Conservation (phyloP, 192 early-diverging fungal species). For the Umbelopsis isabellina region DNA sequence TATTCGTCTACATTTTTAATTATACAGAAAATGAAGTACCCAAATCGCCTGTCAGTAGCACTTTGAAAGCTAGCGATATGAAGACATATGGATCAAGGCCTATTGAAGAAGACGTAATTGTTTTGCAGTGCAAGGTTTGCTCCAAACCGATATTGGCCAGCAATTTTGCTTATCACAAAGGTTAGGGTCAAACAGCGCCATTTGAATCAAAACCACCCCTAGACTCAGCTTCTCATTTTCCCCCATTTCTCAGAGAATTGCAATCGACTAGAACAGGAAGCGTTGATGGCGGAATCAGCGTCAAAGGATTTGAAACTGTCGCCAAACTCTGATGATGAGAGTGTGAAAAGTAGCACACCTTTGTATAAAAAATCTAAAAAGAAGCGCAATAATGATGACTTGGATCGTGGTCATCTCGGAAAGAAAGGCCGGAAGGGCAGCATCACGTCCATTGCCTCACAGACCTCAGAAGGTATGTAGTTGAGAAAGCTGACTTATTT, state of each 20-base stretch:
- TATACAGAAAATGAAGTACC: slow-evolving; percentile 30
- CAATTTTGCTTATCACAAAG: slow-evolving; percentile 63
- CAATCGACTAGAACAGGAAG: slow-evolving; percentile 5
- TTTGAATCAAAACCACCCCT: background rate
- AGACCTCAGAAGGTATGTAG: background rate
- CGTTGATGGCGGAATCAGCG: slow-evolving; percentile 10
- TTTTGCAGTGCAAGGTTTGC: slow-evolving; percentile 71
- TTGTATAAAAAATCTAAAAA: slow-evolving; percentile 27
- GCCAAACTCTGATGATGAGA: slow-evolving; percentile 15
- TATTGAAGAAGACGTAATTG: slow-evolving; percentile 62
- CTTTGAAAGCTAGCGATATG: slow-evolving; percentile 47
- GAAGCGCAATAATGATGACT: slow-evolving; percentile 15
- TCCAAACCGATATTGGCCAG: slow-evolving; percentile 64
- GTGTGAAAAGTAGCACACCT: slow-evolving; percentile 18
- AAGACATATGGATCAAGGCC: slow-evolving; percentile 59
- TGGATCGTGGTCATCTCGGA: slow-evolving; percentile 28
- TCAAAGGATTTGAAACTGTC: slow-evolving; percentile 8
- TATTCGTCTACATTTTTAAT: slow-evolving; percentile 25
- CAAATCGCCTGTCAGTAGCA: slow-evolving; percentile 38
- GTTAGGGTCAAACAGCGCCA: slow-evolving; percentile 40
- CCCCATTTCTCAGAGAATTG: slow-evolving; percentile 15
- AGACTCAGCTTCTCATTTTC: slow-evolving; percentile 29
- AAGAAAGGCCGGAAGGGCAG: slow-evolving; percentile 16
- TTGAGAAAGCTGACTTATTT: background rate
- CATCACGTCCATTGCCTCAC: slow-evolving; percentile 2